A percentile compares a stretch with the other conserved stretches of the same genome.
These are phyloP conservation scores for Neurospora sp. DNA, from an alignment of 495 filamentous ascomycete species.

Conservation along the genomic window DNA sequence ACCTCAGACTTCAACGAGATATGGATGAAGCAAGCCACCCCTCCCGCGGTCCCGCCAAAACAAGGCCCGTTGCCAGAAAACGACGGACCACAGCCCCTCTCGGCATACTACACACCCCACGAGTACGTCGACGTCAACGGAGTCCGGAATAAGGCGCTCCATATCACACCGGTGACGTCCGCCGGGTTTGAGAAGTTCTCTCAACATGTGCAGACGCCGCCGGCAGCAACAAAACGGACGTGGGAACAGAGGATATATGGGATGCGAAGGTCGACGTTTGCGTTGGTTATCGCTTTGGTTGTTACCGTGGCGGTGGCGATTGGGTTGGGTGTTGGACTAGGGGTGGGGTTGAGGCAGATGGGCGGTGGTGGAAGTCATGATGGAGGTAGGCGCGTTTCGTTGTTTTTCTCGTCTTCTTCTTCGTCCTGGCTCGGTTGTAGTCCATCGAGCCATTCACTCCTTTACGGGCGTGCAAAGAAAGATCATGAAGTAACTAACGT, in stretches of 20 bases:
- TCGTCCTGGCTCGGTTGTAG: background rate
- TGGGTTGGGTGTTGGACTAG: background rate
- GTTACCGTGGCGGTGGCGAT: background rate
- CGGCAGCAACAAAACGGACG: background rate
- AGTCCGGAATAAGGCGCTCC: no score
- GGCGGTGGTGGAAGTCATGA: background rate
- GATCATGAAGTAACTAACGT: no score
- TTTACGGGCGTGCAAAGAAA: no score
- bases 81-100: no score
- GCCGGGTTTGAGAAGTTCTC: background rate
- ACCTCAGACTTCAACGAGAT: background rate
- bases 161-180: no score
- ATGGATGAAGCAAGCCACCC: background rate
- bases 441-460: no score
- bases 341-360: background rate
- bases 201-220: background rate
- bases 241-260: background rate
- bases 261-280: background rate
- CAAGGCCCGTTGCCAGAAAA: background rate
- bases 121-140: no score
- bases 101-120: no score
- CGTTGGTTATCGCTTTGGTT: background rate
- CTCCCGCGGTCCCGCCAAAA: background rate
- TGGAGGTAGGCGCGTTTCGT: background rate
- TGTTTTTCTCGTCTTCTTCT: no score